Conservation (phyloP, 345 rosid species). For the Moricandia moricandioides region DNA sequence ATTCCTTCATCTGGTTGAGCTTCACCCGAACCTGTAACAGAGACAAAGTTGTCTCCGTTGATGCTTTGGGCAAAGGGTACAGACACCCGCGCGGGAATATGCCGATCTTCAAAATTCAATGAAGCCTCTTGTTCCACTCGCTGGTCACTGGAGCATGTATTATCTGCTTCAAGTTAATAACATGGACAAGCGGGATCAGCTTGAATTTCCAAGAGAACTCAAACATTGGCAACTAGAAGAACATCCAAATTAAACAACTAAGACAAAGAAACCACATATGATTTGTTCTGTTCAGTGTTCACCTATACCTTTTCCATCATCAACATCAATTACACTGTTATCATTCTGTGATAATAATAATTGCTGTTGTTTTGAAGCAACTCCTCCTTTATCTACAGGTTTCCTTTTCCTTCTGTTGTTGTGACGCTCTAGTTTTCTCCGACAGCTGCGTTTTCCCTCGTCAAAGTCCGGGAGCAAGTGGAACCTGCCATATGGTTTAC, state of each 20-base stretch:
- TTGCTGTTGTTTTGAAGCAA: conserved; percentile 41
- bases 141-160: conserved; percentile 44
- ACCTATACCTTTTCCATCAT: conserved; percentile 59
- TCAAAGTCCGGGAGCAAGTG: conserved; percentile 83
- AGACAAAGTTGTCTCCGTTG: conserved; percentile 55
- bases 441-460: conserved; percentile 89
- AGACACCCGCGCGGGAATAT: conserved; percentile 43
- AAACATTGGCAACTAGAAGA: background rate
- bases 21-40: conserved; percentile 54
- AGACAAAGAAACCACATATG: conserved; percentile 10
- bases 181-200: background rate
- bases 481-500: conserved; percentile 54
- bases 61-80: conserved; percentile 51
- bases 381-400: conserved; percentile 44
- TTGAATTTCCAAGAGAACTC: conserved; percentile 4
- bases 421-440: conserved; percentile 92
- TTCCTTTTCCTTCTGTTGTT: conserved; percentile 80
- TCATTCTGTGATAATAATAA: conserved; percentile 41
- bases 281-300: background rate
- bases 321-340: conserved; percentile 48
- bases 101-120: conserved; percentile 59
- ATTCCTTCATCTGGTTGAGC: conserved; percentile 48
- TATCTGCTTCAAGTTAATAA: conserved; percentile 40
- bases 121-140: conserved; percentile 56
- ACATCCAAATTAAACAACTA: conserved; percentile 5